Evolutionary conservation across 164 flowering plant genomes (phyloP).

Genomic region (Brasenia schreberi): DNA sequence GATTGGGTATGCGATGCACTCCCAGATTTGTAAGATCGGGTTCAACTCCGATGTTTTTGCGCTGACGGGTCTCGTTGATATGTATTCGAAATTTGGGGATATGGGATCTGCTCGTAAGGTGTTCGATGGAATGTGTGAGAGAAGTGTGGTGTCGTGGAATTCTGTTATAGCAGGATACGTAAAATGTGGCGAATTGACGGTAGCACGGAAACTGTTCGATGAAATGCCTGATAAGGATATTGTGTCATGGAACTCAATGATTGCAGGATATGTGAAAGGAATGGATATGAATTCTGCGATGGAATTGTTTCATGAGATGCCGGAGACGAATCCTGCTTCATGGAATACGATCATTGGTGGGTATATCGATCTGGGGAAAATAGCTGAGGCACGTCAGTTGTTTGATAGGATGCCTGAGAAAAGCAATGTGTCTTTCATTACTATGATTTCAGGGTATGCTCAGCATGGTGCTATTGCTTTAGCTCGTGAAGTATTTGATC

Average conservation of each 20-base stretch:
- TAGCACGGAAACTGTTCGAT: too few relatives aligned
- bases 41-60: constrained; percentile 20
- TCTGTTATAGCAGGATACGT: too few relatives aligned
- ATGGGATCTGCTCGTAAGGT: constrained; percentile 3
- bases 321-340: constrained; percentile 20
- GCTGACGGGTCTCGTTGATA: constrained; percentile 25
- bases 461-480: constrained; percentile 22
- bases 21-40: constrained; percentile 22
- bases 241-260: too few relatives aligned
- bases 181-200: too few relatives aligned
- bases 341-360: constrained; percentile 35
- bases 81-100: constrained; percentile 26
- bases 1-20: constrained; percentile 22
- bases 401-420: constrained; percentile 29
- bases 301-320: constrained; percentile 26
- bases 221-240: too few relatives aligned
- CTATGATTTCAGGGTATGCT: constrained; percentile 32
- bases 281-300: constrained; percentile 19
- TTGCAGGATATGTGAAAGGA: neutral
- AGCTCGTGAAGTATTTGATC: constrained; percentile 18
- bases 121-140: too few relatives aligned
- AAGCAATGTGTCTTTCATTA: constrained; percentile 27
- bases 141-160: too few relatives aligned
- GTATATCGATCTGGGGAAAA: constrained; percentile 17
- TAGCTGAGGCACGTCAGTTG: constrained; percentile 18